Conservation (phyloP, 1,284 basidiomycete genomes). For the Sporisorium sorghi region DNA sequence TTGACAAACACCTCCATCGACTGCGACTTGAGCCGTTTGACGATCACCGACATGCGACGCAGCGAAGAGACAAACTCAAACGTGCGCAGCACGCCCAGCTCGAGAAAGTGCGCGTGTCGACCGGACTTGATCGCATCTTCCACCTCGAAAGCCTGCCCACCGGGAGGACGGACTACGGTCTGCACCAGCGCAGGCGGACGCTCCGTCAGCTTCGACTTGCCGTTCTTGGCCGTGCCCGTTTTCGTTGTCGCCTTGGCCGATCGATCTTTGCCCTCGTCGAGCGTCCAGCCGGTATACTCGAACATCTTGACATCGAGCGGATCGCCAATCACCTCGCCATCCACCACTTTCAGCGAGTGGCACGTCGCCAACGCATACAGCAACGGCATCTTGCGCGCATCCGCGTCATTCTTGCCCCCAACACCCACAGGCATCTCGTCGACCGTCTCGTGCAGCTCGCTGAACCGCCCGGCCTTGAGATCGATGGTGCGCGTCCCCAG, state of each 20-base stretch:
- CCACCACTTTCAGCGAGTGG: slow-evolving; percentile 92
- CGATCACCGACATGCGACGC: slow-evolving; percentile 96
- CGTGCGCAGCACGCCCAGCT: slow-evolving; percentile 89
- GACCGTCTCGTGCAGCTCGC: slow-evolving; percentile 87
- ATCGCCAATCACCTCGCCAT: slow-evolving; percentile 90
- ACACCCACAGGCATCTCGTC: slow-evolving; percentile 80
- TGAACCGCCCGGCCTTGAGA: slow-evolving; percentile 76
- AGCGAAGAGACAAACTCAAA: slow-evolving; percentile 96
- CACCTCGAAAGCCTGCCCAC: slow-evolving; percentile 85
- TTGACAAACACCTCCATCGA: slow-evolving; percentile 99
- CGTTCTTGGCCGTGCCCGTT: slow-evolving; percentile 62
- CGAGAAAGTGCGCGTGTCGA: slow-evolving; percentile 94
- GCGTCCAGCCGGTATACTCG: slow-evolving; percentile 92
- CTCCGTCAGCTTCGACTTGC: slow-evolving; percentile 72
- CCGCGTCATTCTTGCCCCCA: slow-evolving; percentile 70
- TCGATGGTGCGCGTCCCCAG: slow-evolving; percentile 72
- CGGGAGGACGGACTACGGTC: slow-evolving; percentile 94
- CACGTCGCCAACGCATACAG: slow-evolving; percentile 94
- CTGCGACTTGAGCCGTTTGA: slow-evolving; percentile 90
- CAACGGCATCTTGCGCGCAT: slow-evolving; percentile 79
- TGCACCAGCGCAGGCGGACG: slow-evolving; percentile 93
- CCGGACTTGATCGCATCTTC: slow-evolving; percentile 86
- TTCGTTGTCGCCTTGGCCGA: slow-evolving; percentile 56
- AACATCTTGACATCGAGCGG: slow-evolving; percentile 91
- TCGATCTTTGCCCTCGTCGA: slow-evolving; percentile 80